phyloP scores from a whole-genome alignment of 805 yeast genomes.

The Teunomyces lycoperdinae region DNA sequence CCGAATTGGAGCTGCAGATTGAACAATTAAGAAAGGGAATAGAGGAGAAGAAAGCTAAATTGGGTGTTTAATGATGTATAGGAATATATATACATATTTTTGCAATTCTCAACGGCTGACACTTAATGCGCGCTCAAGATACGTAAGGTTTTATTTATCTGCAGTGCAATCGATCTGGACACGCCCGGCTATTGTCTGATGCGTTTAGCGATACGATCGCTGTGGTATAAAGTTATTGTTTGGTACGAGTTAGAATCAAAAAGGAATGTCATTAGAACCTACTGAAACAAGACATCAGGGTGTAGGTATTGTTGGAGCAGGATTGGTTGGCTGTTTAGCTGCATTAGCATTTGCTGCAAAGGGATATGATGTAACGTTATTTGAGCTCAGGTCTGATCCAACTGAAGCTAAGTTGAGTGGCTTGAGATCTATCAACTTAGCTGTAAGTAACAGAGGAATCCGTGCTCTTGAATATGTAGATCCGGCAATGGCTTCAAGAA shows the following conservation, averaged over 20 bases:
- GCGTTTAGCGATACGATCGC: not conserved
- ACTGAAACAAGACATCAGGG: slow-evolving; percentile 11
- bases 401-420: slow-evolving; percentile 34
- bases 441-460: slow-evolving; percentile 84
- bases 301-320: slow-evolving; percentile 78
- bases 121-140: no score
- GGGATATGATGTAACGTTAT: slow-evolving; percentile 71
- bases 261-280: not conserved
- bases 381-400: slow-evolving; percentile 73
- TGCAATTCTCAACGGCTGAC: not conserved
- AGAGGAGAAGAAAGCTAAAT: slow-evolving; percentile 25
- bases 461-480: slow-evolving; percentile 65
- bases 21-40: slow-evolving; percentile 21
- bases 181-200: not conserved
- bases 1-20: slow-evolving; percentile 32
- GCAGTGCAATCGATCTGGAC: not conserved
- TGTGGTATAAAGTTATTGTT: not conserved
- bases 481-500: slow-evolving; percentile 49
- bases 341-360: slow-evolving; percentile 75
- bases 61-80: slow-evolving; percentile 13
- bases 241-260: not conserved
- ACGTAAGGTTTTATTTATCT: not conserved
- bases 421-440: slow-evolving; percentile 76
- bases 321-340: slow-evolving; percentile 82
- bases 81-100: not conserved